phyloP scores from a whole-genome alignment of 345 rosid species.

The Camelina neglecta region DNA sequence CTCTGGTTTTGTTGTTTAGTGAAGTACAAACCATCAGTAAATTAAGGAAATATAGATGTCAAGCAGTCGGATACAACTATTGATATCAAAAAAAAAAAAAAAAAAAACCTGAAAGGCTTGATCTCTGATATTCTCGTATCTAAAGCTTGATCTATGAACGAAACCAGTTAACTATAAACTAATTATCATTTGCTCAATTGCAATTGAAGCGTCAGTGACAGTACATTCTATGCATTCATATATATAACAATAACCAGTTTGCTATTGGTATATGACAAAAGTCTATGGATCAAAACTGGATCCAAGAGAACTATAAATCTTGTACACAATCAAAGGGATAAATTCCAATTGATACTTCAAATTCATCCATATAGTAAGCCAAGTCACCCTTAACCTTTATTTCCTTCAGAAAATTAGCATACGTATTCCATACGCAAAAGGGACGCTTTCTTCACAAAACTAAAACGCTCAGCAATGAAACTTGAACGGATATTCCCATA shows the following conservation, averaged over 20 bases:
- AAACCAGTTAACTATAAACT: neutral
- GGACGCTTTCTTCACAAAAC: neutral
- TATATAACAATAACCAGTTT: neutral
- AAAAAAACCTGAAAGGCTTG: too few species aligned
- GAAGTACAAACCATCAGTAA: neutral
- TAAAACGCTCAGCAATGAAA: neutral
- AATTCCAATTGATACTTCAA: neutral
- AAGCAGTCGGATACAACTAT: neutral
- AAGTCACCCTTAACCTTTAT: too few species aligned
- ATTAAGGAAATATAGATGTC: too few species aligned
- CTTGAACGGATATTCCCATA: neutral
- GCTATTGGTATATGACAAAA: neutral
- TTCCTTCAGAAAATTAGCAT: neutral
- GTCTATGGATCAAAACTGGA: neutral
- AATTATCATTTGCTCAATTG: neutral
- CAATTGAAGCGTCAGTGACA: neutral
- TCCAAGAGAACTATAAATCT: neutral
- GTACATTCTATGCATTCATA: neutral
- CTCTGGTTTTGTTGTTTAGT: neutral
- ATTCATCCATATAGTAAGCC: neutral
- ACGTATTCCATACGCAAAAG: neutral
- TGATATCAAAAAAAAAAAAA: neutral
- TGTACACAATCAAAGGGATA: neutral
- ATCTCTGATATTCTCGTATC: too few species aligned
- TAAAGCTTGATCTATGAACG: neutral